These are phyloP conservation scores for Rhizopogon roseolus DNA, from an alignment of 768 basidiomycete genomes.

Conservation along the genomic window DNA sequence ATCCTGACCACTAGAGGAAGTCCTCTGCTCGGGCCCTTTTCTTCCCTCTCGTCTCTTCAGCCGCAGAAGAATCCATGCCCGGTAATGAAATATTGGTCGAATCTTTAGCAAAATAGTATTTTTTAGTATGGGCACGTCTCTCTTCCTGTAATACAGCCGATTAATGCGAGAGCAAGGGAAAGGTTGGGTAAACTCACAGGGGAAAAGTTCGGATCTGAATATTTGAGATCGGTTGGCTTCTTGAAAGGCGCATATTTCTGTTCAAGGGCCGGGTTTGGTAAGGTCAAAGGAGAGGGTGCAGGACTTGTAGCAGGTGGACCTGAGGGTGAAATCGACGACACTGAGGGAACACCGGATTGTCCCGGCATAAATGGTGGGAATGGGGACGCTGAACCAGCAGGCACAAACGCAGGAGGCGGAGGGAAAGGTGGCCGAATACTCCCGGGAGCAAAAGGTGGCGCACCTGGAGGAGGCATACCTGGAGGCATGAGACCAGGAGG, in stretches of 20 bases:
- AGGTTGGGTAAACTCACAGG: constrained; percentile 45
- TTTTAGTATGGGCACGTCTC: constrained; percentile 58
- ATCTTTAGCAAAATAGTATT: constrained; percentile 54
- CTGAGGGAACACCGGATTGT: constrained; percentile 8
- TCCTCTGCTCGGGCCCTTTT: constrained; percentile 87
- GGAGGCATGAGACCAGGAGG: constrained; percentile 35
- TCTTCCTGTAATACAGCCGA: constrained; percentile 56
- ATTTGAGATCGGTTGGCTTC: constrained; percentile 71
- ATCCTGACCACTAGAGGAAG: constrained; percentile 48
- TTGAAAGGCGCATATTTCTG: constrained; percentile 75
- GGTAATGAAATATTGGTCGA: constrained; percentile 18
- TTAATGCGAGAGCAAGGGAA: not conserved
- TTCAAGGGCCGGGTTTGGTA: constrained; percentile 53
- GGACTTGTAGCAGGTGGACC: constrained; percentile 16
- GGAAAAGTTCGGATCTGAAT: constrained; percentile 71
- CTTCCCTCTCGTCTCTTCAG: constrained; percentile 69
- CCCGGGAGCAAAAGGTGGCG: constrained; percentile 33
- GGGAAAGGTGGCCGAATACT: constrained; percentile 28
- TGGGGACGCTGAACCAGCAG: constrained; percentile 23
- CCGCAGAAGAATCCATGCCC: constrained; percentile 23
- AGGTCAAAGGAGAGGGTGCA: constrained; percentile 24
- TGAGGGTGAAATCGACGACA: not conserved
- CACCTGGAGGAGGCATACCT: constrained; percentile 33
- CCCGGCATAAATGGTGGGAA: constrained; percentile 21
- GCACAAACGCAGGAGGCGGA: constrained; percentile 33